Evolutionary conservation across 768 basidiomycete genomes (phyloP), one percentile per base, ranked within the genome.

Genomic region (Boletus subcaerulescens): DNA sequence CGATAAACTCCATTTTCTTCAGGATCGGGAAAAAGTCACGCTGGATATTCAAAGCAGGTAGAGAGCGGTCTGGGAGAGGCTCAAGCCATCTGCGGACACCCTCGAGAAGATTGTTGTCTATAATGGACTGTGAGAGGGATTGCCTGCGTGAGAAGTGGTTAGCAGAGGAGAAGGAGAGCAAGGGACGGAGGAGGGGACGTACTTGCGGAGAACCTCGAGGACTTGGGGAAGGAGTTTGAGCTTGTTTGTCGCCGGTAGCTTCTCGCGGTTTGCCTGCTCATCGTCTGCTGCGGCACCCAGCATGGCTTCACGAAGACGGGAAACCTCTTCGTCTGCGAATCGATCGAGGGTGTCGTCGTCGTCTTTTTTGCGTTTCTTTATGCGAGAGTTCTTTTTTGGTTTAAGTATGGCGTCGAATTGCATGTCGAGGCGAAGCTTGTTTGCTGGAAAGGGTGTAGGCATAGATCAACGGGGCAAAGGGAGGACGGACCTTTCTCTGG

Each of bases 21-120:
- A 99, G 76, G 50, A 87, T 81, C 32, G 82, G 80, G 73, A 98
- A 93, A 60, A 98, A 86, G 49, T 94, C 89, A 44, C 86, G 86
- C 69, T 98, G 97, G 65, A 99, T 98, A 71, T 95, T 96, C 50
- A 98, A 80, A 4, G 94, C 93, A 1, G 97, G 97, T 4, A 99
- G 80, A 1, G 94, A 95, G 51, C 83, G 84, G 73, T 97, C 93
- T 0, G 89, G 89, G 15, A 98, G 85, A 0, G 97, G 97, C 63
- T 98, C 97, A 3, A 99, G 84, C 92, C 93, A 99, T 36, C 84
- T 77, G 39, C 83, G 80, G 48, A 98, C 93, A 6, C 89, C 93
- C 60, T 93, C 90, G 29, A 99, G 78, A 40, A 98, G 83, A 59
- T 95, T 93, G 70, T 94, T 94, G 73, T 99, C 97, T 49, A 93